phyloP scores from a whole-genome alignment of 495 filamentous ascomycete genomes.

The Annulohypoxylon stygium region DNA sequence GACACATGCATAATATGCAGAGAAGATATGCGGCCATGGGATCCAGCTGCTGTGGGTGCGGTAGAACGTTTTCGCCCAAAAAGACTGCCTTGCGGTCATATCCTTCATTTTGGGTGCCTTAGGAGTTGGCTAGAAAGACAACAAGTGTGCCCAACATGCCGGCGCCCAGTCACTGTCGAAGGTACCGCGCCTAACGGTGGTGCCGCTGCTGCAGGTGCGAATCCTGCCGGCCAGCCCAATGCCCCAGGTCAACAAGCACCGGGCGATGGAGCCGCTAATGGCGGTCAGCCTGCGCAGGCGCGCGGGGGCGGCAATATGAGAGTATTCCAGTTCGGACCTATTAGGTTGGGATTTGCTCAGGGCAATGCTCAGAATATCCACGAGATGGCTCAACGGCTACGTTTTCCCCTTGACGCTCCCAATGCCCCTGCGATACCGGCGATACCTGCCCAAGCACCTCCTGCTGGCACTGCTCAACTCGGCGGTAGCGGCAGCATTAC shows the following conservation, averaged over 20 bases:
- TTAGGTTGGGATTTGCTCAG: slow-evolving; percentile 69
- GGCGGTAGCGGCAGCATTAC: slow-evolving; percentile 40
- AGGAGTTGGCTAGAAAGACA: slow-evolving; percentile 98
- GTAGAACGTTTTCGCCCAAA: slow-evolving; percentile 91
- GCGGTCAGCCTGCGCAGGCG: slow-evolving; percentile 43
- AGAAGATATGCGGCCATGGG: slow-evolving; percentile 90
- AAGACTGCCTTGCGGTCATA: slow-evolving; percentile 95
- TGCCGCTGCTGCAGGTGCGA: slow-evolving; percentile 30
- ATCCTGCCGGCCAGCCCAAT: slow-evolving; percentile 45
- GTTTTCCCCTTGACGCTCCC: slow-evolving; percentile 47
- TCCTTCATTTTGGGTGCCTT: slow-evolving; percentile 92
- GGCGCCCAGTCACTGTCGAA: slow-evolving; percentile 77
- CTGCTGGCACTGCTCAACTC: slow-evolving; percentile 32
- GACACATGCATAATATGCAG: slow-evolving; percentile 98
- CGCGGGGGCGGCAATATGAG: slow-evolving; percentile 48
- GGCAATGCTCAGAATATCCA: slow-evolving; percentile 62
- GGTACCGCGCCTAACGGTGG: slow-evolving; percentile 30
- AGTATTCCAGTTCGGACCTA: slow-evolving; percentile 72
- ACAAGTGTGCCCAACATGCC: slow-evolving; percentile 96
- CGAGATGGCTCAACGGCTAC: slow-evolving; percentile 60
- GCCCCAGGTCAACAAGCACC: slow-evolving; percentile 43
- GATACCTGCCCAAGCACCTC: slow-evolving; percentile 42
- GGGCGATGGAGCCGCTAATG: slow-evolving; percentile 50
- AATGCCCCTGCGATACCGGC: slow-evolving; percentile 42
- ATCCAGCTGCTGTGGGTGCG: slow-evolving; percentile 60